Conservation (phyloP, 2,329 filamentous ascomycete genomes). For the Ceratocystis papillata region DNA sequence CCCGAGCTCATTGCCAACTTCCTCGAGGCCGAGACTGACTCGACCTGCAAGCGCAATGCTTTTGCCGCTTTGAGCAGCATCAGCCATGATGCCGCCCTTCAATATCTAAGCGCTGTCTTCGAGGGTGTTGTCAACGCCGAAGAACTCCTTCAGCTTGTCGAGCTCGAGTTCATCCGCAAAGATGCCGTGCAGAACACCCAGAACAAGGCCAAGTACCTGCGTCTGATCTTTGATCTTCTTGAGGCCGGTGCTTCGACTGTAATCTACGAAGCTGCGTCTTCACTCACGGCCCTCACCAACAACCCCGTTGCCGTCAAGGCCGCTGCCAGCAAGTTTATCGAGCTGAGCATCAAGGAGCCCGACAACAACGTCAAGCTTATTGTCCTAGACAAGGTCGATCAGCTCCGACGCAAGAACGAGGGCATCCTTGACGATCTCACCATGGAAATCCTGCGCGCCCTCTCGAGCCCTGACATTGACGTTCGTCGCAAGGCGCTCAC, state of each 20-base stretch:
- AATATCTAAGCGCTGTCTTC: slow-evolving; percentile 79
- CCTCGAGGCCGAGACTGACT: slow-evolving; percentile 80
- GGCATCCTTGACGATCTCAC: slow-evolving; percentile 85
- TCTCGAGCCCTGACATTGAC: slow-evolving; percentile 92
- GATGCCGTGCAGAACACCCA: slow-evolving; percentile 89
- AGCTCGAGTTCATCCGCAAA: slow-evolving; percentile 95
- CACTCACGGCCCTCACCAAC: slow-evolving; percentile 81
- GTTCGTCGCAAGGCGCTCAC: slow-evolving; percentile 83
- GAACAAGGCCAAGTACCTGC: slow-evolving; percentile 90
- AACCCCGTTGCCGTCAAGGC: slow-evolving; percentile 98
- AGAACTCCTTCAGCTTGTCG: slow-evolving; percentile 82
- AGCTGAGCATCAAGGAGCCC: slow-evolving; percentile 91
- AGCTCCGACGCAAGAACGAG: slow-evolving; percentile 75
- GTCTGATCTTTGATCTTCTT: slow-evolving; percentile 90
- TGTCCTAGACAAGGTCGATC: slow-evolving; percentile 85
- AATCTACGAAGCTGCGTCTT: slow-evolving; percentile 93
- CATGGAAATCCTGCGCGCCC: slow-evolving; percentile 92
- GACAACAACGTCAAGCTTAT: slow-evolving; percentile 99
- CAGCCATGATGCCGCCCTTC: slow-evolving; percentile 82
- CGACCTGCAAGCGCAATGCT: slow-evolving; percentile 95
- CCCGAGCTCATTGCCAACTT: slow-evolving; percentile 84
- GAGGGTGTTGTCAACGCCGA: slow-evolving; percentile 91
- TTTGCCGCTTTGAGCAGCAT: slow-evolving; percentile 86
- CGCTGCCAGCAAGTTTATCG: slow-evolving; percentile 89
- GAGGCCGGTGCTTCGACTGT: slow-evolving; percentile 91